Base-by-base conservation (phyloP, 805 yeast genomes). In the Wickerhamiella sorbophila region DNA sequence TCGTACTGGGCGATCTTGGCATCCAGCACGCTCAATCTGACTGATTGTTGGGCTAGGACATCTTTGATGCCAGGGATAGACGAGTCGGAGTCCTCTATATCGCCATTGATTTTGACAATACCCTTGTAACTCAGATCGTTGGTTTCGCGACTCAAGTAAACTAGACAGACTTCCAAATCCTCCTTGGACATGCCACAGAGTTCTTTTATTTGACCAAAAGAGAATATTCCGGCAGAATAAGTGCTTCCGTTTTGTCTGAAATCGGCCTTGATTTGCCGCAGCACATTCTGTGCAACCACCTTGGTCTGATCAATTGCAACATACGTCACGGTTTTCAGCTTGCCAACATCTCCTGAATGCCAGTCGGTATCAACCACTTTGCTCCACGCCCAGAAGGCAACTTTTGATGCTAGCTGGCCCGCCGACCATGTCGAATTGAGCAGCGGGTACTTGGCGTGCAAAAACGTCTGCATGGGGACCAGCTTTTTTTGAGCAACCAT, bases 321-420 rank as follows among this genome's bases (percentile, higher is more conserved):
- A 38, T 57, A 59, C 41, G 53, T 48, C 39, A 50, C 57, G 5
- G 38, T 39, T 26, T 47, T 50, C 38, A 59, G 49, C n/a, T 36
- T 39, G 14, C 54, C 61, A 4, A 43, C 37, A 6, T 35, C 50
- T 10, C 45, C 54, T 2, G 61, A 50, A 3, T 41, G 42, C 52
- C 53, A 57, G 1, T 41, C 16, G 3, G 43, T 38, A 33, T 48
- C 46, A 29, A 43, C 33, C 4, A 55, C 40, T 4, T 19, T 22
- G 9, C 33, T 39, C 41, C 42, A 47, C 33, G 39, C 46, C 47
- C 36, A 52, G 19, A 5, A 18, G 19, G 24, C 43, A 18, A 27
- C 31, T 9, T 21, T 42, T 20, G 12, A 16, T 4, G 12, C 43
- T 29, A 6, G 16, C 19, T 22, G 31, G n/a, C 27, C 44, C 15